Conservation (phyloP, 306 rosid species). For the Vachellia collinsii region DNA sequence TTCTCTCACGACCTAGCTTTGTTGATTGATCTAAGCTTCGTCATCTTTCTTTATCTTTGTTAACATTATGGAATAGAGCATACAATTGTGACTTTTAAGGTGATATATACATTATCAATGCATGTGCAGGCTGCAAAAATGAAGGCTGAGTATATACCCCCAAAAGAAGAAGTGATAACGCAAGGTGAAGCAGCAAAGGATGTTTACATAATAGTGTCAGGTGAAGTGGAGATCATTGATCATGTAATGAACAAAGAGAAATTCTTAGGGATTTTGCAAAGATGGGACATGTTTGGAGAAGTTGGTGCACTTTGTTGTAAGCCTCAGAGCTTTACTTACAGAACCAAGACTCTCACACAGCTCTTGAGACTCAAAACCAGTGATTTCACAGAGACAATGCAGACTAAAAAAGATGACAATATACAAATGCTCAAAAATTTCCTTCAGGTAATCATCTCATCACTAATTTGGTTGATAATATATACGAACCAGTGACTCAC, state of each 20-base stretch:
- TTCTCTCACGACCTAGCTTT: no score
- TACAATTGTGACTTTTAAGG: no score
- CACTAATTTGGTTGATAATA: not conserved
- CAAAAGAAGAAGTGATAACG: conserved; percentile 86
- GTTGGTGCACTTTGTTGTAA: conserved; percentile 71
- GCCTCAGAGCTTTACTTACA: conserved; percentile 67
- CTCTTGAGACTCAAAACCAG: conserved; percentile 76
- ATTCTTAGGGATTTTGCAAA: conserved; percentile 59
- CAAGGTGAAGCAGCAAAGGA: conserved; percentile 81
- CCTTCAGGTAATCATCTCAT: conserved; percentile 54
- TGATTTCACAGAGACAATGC: conserved; percentile 64
- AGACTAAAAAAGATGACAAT: conserved; percentile 57
- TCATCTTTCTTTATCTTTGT: no score
- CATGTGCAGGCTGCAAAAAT: conserved; percentile 67
- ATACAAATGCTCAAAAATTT: conserved; percentile 64
- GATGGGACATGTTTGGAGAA: conserved; percentile 85
- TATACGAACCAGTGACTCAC: no score
- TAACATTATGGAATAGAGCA: no score
- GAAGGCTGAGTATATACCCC: conserved; percentile 92
- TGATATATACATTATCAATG: no score
- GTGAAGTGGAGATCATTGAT: conserved; percentile 80
- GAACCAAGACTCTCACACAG: conserved; percentile 88
- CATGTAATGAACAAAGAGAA: conserved; percentile 57
- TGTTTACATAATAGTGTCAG: conserved; percentile 84
- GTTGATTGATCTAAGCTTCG: no score